A percentile compares a stretch with the other conserved stretches of the same genome.
Conservation (phyloP, 2,329 filamentous ascomycete species). For the Claviceps cyperi region DNA sequence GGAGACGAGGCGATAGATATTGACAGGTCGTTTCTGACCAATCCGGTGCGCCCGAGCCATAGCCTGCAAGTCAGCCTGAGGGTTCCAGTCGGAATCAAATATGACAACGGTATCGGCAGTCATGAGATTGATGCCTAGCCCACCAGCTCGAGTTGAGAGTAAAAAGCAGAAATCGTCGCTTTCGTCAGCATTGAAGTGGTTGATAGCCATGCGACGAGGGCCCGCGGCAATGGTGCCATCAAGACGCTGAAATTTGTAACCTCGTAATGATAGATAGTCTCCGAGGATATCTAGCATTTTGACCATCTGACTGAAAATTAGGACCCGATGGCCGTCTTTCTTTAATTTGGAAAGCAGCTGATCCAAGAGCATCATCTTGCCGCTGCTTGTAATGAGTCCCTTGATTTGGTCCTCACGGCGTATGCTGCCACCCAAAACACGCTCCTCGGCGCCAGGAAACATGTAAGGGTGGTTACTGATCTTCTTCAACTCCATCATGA, state of each 20-base stretch:
- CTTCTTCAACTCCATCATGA: conserved; percentile 99
- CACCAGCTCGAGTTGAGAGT: conserved; percentile 86
- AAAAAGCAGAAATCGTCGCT: conserved; percentile 96
- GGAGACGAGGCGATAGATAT: conserved; percentile 88
- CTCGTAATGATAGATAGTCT: conserved; percentile 82
- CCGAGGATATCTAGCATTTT: conserved; percentile 94
- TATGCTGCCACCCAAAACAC: conserved; percentile 64
- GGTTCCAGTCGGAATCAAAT: conserved; percentile 98
- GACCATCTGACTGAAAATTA: conserved; percentile 99
- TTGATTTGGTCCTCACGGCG: conserved; percentile 84
- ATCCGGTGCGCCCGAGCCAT: conserved; percentile 98
- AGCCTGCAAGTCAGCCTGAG: conserved; percentile 91
- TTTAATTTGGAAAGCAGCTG: conserved; percentile 88
- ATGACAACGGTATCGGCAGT: conserved; percentile 96
- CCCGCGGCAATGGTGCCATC: conserved; percentile 89
- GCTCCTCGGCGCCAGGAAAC: conserved; percentile 87
- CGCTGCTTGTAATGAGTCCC: conserved; percentile 87
- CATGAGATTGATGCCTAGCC: conserved; percentile 98
- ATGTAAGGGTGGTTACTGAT: conserved; percentile 98
- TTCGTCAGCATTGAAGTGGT: conserved; percentile 94
- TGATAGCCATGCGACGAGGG: conserved; percentile 82
- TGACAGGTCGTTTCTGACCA: conserved; percentile 89
- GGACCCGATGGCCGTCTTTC: conserved; percentile 82
- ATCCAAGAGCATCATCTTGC: conserved; percentile 98
- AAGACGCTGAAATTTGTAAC: conserved; percentile 89